Evolutionary conservation across 1,139 yeast genomes (phyloP), one percentile per base, ranked within the genome.

Genomic region (Suhomyces yuchorum): DNA sequence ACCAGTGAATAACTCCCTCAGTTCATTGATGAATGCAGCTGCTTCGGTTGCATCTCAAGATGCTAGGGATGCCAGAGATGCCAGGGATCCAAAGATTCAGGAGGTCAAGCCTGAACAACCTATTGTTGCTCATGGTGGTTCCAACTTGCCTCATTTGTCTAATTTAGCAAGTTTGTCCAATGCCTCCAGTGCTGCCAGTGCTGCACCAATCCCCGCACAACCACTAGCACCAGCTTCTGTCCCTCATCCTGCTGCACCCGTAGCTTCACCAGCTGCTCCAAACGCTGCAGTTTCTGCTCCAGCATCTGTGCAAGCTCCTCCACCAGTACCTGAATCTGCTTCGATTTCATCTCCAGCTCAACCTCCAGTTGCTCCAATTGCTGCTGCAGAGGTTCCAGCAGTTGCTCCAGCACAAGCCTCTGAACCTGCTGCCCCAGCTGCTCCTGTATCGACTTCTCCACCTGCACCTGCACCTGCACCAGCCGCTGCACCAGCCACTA

Each of bases 21-120:
- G 57, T 45, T 61, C 70, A 24, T 58, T 66, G 52, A 64, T 65
- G 70, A 65, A 65, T 52, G 71, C 71, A 8, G 70, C 69, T 4
- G 56, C 54, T 20, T 55, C 59, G 4, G 56, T 54, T 2, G 56
- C 58, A 12, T 32, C 52, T 1, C 50, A 35, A 28, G 50, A 48
- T 17, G 50, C 46, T 11, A 46, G 42, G 32, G 38, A 56, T 20
- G 40, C 44, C 2, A 30, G 18, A 15, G 30, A 26, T 26, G 30
- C 30, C n/a, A 26, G n/a, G 30, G 34, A 30, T 8, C 34, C 17
- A 30, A 30, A 30, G 14, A 18, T 30, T 30, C 34, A 14, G 9
- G 51, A 50, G 19, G 39, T 46, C 35, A 46, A 49, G 37, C 42
- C 40, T 14, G 46, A 49, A 22, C 32, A 28, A 30, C 18, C 34